A percentile compares a stretch with the other conserved stretches of the same genome.
These are phyloP conservation scores for Sedum album DNA, from an alignment of 164 flowering plant genomes.

Conservation along the genomic window DNA sequence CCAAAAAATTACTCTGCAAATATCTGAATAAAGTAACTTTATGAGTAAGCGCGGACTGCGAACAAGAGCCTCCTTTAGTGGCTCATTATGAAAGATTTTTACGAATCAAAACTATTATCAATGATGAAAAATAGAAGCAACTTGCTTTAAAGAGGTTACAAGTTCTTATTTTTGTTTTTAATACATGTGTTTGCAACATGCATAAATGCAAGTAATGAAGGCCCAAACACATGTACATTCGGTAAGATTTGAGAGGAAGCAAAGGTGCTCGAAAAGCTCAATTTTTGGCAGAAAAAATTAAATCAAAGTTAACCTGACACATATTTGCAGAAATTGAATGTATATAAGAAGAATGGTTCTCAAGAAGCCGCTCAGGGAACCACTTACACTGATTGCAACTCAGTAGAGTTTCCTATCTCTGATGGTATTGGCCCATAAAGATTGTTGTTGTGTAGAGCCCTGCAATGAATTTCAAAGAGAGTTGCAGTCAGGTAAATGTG, in stretches of 20 bases:
- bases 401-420: conserved; percentile 72
- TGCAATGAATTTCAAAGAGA: conserved; percentile 16
- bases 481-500: not conserved
- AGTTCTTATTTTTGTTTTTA: not conserved
- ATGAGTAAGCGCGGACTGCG: not conserved
- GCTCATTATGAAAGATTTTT: not conserved
- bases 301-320: not conserved
- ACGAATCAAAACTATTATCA: not conserved
- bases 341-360: not conserved
- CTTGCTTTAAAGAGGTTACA: not conserved
- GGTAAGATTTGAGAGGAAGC: not conserved
- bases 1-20: conserved; percentile 87
- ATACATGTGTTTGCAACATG: not conserved
- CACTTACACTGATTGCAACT: conserved; percentile 72
- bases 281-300: not conserved
- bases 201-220: not conserved
- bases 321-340: not conserved
- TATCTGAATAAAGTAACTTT: conserved; percentile 34
- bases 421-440: conserved; percentile 80
- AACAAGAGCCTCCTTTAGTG: not conserved
- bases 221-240: not conserved
- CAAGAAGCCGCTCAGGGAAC: not conserved
- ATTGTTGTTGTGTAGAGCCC: conserved; percentile 74
- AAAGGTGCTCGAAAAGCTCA: not conserved
- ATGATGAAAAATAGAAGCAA: not conserved